Conservation (phyloP, 768 basidiomycete species). For the Mycena venus region DNA sequence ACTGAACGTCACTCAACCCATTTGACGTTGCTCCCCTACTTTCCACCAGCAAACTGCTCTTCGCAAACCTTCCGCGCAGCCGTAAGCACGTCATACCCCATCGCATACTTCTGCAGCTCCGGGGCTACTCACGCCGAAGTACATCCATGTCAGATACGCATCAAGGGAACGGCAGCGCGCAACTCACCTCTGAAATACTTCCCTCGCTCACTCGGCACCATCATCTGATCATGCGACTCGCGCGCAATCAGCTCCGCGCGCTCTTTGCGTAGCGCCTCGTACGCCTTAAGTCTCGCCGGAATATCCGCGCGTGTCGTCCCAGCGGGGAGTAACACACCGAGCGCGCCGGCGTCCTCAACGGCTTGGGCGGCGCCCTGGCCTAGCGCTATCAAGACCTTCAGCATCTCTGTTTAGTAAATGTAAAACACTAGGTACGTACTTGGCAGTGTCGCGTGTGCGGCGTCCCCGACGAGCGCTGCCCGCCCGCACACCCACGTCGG, state of each 20-base stretch:
- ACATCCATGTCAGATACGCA: not conserved
- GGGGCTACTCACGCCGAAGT: not conserved
- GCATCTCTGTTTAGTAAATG: not conserved
- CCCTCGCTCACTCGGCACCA: not conserved
- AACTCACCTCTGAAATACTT: not conserved
- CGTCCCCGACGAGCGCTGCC: slow-evolving; percentile 21
- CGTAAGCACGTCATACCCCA: not conserved
- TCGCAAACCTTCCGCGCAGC: not conserved
- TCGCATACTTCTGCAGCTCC: not conserved
- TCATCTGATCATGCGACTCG: not conserved
- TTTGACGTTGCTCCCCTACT: too few species aligned
- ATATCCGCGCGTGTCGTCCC: slow-evolving; percentile 4
- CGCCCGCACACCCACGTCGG: slow-evolving; percentile 22
- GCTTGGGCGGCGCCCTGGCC: slow-evolving; percentile 41
- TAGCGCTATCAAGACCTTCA: not conserved
- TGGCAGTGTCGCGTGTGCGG: slow-evolving; percentile 40
- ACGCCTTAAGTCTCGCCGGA: slow-evolving; percentile 5
- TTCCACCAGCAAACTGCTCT: not conserved
- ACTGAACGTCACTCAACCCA: too few species aligned
- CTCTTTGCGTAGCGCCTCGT: slow-evolving; percentile 9
- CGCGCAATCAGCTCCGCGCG: slow-evolving; percentile 1
- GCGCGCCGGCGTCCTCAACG: slow-evolving; percentile 33
- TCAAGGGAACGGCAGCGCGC: not conserved
- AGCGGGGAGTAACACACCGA: not conserved
- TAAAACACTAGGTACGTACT: not conserved